Evolutionary conservation across 768 basidiomycete species (phyloP), one percentile per base, ranked within the genome.

Genomic region (Boletus vinaceobasis): DNA sequence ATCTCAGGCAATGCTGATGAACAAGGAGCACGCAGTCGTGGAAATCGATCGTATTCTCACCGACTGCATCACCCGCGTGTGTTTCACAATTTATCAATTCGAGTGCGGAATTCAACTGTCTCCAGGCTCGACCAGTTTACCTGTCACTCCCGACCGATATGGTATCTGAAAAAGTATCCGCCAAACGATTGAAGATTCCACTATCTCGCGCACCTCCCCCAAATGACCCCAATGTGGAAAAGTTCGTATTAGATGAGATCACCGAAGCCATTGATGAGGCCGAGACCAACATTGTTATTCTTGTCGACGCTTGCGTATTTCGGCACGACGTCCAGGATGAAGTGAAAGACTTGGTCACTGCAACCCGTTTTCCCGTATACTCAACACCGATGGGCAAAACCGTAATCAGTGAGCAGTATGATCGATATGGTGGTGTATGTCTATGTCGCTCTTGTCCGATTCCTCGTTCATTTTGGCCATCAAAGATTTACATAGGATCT

Each of bases 131-230:
- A 19, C 95, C 95, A 0, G 90, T 89, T 32, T 98, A 98, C 65
- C 72, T 98, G 38, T 81, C 86, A 35, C 76, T 98, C 11, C 95
- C 93, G 1, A 94, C 87, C 7, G 89, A 98, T 67, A 74, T 96
- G 49, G 87, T 88, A 5, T 77, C 81, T 63, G 73, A 77, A 50
- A 81, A 85, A 65, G 84, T 94, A 17, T 79, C 90, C 0, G 71
- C 82, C 6, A 79, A 81, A 38, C 79, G 81, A 19, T 77, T 97
- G 50, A 72, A 79, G 50, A 81, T 76, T 1, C 85, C 86, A 7
- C 75, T 89, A 9, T 75, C 77, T 35, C 75, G 76, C 9, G 62
- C 73, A 4, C 73, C 73, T 15, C 79, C 82, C 0, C 70, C 65
- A 13, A 87, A 88, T 61, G 78, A 88, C 39, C 71, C 78, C 4